Base-by-base conservation (phyloP, 495 filamentous ascomycete species). In the Monascus purpureus region DNA sequence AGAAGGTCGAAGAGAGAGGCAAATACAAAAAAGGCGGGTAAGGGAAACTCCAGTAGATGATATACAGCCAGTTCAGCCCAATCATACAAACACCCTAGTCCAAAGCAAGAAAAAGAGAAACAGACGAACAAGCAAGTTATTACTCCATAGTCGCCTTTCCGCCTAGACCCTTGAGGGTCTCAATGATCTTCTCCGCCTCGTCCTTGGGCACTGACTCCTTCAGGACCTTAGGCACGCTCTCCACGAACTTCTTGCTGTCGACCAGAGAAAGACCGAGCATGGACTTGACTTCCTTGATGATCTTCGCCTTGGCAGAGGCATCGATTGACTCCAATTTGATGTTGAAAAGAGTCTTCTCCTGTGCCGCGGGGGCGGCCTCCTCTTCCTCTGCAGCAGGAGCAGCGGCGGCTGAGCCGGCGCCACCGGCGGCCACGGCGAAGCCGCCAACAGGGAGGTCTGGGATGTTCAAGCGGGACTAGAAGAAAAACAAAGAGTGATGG, bases 191-290 rank as follows among this genome's bases (percentile, higher is more conserved):
- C 74, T 96, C 86, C 8, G 80, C 81, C 57, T 99, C 90, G 52
- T 99, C 90, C 72, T 96, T 99, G 20, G 87, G 81, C 50, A 99
- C 83, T 8, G 76, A 81, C 59, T 99, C 90, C 76, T 93, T 96
- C 83, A 99, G 77, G 47, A 82, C 63, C 82, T 99, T 99, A 41
- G 90, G 90, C 52, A 78, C 83, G 45, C 80, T 80, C 70, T 99
- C 90, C 43, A 96, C 90, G 59, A 99, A 99, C 70, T 99, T 99
- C 78, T 99, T 99, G 63, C 85, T 93, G 60, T 99, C 90, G 45
- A 99, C 90, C 60, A 99, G 70, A 52, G 82, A 92, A 57, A 99
- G 59, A 3, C 92, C 90, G 32, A 99, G 68, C 71, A 99, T 70
- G 45, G 70, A 72, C 75, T 99, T 99, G 60, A 99, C 77, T 69